Conservation (phyloP, 495 filamentous ascomycete species). For the Podospora pseudocomata region DNA sequence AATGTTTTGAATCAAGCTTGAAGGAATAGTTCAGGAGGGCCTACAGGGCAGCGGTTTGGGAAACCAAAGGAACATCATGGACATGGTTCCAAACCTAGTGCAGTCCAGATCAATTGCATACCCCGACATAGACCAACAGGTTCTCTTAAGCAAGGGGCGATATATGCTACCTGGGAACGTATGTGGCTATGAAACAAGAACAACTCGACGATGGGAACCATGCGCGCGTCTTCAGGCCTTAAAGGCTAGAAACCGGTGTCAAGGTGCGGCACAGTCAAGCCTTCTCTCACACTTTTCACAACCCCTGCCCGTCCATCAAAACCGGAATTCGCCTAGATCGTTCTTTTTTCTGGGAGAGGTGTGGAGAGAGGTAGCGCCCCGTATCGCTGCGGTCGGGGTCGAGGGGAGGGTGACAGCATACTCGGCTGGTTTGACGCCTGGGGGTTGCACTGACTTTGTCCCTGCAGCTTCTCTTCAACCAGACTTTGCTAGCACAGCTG, state of each 20-base stretch:
- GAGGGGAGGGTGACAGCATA: neutral
- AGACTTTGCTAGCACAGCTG: neutral
- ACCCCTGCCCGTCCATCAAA: neutral
- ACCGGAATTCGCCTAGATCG: neutral
- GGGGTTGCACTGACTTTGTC: neutral
- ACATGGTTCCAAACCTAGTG: neutral
- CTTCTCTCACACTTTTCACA: neutral
- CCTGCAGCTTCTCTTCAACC: neutral
- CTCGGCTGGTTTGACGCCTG: neutral
- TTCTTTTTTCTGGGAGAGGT: neutral
- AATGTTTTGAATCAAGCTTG: neutral
- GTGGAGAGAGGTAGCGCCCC: neutral
- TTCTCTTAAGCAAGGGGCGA: no score
- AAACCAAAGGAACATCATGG: neutral
- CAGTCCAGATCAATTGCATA: neutral
- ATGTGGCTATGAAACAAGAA: neutral
- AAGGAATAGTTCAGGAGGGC: neutral
- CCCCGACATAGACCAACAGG: no score
- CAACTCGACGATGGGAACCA: neutral
- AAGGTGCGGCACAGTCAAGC: neutral
- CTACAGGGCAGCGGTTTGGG: neutral
- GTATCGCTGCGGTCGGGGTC: neutral
- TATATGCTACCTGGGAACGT: neutral
- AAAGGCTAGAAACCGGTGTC: neutral
- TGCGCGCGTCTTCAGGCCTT: neutral